Evolutionary conservation across 176 grass and related monocot species (phyloP).

Genomic region (Avena insularis): DNA sequence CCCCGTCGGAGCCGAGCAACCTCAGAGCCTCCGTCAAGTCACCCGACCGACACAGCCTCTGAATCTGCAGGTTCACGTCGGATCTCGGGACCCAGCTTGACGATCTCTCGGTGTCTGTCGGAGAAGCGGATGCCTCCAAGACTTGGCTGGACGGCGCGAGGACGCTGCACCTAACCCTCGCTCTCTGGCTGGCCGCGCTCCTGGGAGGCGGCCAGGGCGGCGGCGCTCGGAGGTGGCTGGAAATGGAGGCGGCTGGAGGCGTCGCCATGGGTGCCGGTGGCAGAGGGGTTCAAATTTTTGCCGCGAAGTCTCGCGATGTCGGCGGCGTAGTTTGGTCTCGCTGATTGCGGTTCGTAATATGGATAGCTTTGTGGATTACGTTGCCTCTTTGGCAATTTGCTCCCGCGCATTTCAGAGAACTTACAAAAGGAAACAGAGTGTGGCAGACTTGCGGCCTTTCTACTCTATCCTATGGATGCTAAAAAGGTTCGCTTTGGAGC

Average conservation of each 20-base stretch:
- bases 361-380: slow-evolving; percentile 42
- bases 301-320: slow-evolving; percentile 16
- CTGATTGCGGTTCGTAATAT: not conserved
- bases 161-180: slow-evolving; percentile 28
- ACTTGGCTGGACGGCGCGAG: slow-evolving; percentile 29
- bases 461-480: not conserved
- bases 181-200: not conserved
- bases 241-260: slow-evolving; percentile 36
- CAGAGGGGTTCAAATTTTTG: slow-evolving; percentile 35
- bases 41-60: slow-evolving; percentile 42
- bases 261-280: slow-evolving; percentile 35
- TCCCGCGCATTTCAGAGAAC: not conserved
- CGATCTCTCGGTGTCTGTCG: not conserved
- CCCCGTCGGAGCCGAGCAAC: slow-evolving; percentile 45
- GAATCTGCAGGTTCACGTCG: slow-evolving; percentile 55
- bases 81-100: not conserved
- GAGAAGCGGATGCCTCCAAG: not conserved
- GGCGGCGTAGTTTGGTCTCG: not conserved
- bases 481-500: no score
- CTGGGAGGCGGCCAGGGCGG: slow-evolving; percentile 53
- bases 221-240: slow-evolving; percentile 45
- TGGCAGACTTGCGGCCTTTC: no score
- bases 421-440: not conserved
- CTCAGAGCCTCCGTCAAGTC: slow-evolving; percentile 54
- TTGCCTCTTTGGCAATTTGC: not conserved